Conservation (phyloP, 345 rosid genomes). For the Bruguiera sexangula region DNA sequence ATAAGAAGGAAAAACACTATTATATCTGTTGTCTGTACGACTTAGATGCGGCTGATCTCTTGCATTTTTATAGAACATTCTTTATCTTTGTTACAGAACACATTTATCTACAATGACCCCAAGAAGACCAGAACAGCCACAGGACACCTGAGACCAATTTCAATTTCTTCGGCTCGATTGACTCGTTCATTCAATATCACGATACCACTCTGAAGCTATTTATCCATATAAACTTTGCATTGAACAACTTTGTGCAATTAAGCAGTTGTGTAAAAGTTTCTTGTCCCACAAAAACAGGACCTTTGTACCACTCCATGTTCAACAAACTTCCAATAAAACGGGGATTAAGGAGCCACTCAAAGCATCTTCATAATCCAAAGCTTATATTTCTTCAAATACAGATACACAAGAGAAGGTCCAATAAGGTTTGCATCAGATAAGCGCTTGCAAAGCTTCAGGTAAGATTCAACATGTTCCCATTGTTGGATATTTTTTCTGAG, state of each 20-base stretch:
- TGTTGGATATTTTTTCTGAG: constrained; percentile 66
- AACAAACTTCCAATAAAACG: not conserved
- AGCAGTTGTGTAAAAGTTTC: not conserved
- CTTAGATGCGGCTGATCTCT: too few species aligned
- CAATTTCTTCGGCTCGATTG: not conserved
- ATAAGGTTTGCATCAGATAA: constrained; percentile 59
- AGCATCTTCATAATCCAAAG: constrained; percentile 83
- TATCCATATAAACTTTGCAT: constrained; percentile 25
- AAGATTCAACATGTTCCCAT: constrained; percentile 50
- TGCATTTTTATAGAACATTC: too few species aligned
- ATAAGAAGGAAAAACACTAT: too few species aligned
- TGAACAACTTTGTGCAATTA: not conserved
- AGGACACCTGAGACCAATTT: not conserved
- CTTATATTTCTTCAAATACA: constrained; percentile 63
- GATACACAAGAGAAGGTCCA: constrained; percentile 76
- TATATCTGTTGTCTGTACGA: too few species aligned
- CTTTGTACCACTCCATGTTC: constrained; percentile 5
- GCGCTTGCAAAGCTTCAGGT: constrained; percentile 64
- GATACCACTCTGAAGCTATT: constrained; percentile 2
- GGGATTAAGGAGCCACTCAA: constrained; percentile 20
- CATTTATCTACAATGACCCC: too few species aligned
- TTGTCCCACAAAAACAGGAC: not conserved
- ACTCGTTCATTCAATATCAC: not conserved
- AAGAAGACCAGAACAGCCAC: not conserved
- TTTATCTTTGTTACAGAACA: too few species aligned